Percentiles rank a stretch among this genome's conserved stretches.
phyloP scores from a whole-genome alignment of 495 filamentous ascomycete species.

The Xylona heveae region DNA sequence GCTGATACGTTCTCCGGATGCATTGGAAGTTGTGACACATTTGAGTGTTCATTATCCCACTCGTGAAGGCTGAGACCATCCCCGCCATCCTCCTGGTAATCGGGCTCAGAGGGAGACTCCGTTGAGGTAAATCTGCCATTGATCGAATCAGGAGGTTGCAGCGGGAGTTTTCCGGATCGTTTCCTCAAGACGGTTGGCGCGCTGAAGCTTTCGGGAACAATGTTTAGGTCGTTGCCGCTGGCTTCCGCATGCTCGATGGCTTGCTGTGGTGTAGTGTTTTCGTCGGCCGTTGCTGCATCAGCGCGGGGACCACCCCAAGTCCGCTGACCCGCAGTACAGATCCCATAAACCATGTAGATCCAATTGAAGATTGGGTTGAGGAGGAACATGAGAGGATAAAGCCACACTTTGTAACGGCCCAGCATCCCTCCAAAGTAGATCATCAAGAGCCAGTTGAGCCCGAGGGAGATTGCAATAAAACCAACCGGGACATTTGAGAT shows the following conservation, averaged over 20 bases:
- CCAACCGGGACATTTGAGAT: constrained; percentile 66
- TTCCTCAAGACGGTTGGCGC: constrained; percentile 28
- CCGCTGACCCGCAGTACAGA: constrained; percentile 82
- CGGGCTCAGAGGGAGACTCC: constrained; percentile 30
- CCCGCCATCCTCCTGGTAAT: too few relatives aligned
- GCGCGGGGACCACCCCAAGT: constrained; percentile 94
- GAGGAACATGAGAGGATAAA: constrained; percentile 91
- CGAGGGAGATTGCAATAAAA: constrained; percentile 88
- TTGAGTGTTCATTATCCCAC: constrained; percentile 20
- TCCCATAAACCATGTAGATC: constrained; percentile 81
- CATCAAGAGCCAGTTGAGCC: constrained; percentile 92
- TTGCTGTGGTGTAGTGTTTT: constrained; percentile 57
- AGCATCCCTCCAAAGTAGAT: constrained; percentile 81
- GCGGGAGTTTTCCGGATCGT: constrained; percentile 19
- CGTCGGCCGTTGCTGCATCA: constrained; percentile 71
- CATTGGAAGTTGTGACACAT: constrained; percentile 26
- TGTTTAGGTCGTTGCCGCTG: constrained; percentile 75
- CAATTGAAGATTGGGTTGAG: constrained; percentile 97
- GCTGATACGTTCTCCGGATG: too few relatives aligned
- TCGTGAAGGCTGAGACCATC: constrained; percentile 18
- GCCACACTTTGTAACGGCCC: constrained; percentile 75
- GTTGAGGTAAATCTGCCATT: constrained; percentile 51
- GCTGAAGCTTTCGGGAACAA: constrained; percentile 79
- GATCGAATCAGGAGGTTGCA: constrained; percentile 52
- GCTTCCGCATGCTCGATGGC: constrained; percentile 62